Conservation (phyloP, 2,329 filamentous ascomycete species). For the Golovinomyces cichoracearum region DNA sequence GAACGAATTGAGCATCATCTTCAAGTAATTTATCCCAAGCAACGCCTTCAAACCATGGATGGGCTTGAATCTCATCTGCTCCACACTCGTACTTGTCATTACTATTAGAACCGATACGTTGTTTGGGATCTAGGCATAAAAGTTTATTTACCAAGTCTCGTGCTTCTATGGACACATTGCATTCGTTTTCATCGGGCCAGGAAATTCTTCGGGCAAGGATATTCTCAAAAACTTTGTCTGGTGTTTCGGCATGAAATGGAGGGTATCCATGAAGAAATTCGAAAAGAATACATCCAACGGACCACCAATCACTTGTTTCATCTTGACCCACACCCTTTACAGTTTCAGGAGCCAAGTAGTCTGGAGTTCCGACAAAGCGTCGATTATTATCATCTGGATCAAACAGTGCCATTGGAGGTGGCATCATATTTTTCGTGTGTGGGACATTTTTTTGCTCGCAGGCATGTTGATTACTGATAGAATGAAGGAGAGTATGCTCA, state of each 20-base stretch:
- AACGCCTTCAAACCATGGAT: slow-evolving; percentile 67
- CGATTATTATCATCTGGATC: slow-evolving; percentile 83
- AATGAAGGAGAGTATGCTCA: slow-evolving; percentile 43
- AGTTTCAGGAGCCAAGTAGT: slow-evolving; percentile 90
- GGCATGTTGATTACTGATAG: slow-evolving; percentile 17
- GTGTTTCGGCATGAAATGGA: slow-evolving; percentile 72
- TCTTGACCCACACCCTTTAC: slow-evolving; percentile 89
- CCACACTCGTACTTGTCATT: slow-evolving; percentile 62
- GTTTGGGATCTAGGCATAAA: slow-evolving; percentile 57
- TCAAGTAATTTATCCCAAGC: slow-evolving; percentile 83
- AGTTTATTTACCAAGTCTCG: slow-evolving; percentile 87
- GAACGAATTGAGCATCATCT: slow-evolving; percentile 87
- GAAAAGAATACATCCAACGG: slow-evolving; percentile 91
- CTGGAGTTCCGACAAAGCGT: slow-evolving; percentile 84
- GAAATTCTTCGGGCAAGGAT: slow-evolving; percentile 72
- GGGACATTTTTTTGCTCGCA: slow-evolving; percentile 29
- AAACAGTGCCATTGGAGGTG: slow-evolving; percentile 80
- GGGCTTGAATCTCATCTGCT: slow-evolving; percentile 70
- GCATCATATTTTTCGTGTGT: slow-evolving; percentile 46
- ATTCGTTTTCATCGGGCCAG: slow-evolving; percentile 67
- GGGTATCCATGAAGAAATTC: slow-evolving; percentile 86
- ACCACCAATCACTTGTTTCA: slow-evolving; percentile 99
- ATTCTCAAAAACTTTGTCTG: slow-evolving; percentile 90
- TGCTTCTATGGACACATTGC: slow-evolving; percentile 59
- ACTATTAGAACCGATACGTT: slow-evolving; percentile 63